Evolutionary conservation across 1,284 basidiomycete species (phyloP).

Genomic region (Puccinia horiana): DNA sequence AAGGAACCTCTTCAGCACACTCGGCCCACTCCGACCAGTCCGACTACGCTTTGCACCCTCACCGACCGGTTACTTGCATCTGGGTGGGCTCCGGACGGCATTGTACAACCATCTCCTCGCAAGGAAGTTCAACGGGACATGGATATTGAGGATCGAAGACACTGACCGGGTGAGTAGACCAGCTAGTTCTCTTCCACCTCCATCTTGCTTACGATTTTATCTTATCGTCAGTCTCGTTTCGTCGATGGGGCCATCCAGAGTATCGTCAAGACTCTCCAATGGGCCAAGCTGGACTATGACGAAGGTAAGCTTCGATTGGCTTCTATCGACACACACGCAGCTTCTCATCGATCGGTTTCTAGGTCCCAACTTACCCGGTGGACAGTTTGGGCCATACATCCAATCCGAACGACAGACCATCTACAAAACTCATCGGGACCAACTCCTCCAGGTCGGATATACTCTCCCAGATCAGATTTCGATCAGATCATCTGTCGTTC

Average conservation of each 20-base stretch:
- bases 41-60: constrained; percentile 89
- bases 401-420: constrained; percentile 85
- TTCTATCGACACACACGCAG: constrained; percentile 57
- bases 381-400: constrained; percentile 53
- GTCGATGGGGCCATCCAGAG: constrained; percentile 82
- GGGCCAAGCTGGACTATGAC: constrained; percentile 92
- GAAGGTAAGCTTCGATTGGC: constrained; percentile 71
- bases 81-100: constrained; percentile 93
- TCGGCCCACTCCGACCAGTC: constrained; percentile 6
- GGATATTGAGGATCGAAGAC: constrained; percentile 91
- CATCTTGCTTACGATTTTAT: constrained; percentile 5
- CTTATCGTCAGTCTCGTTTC: constrained; percentile 67
- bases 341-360: constrained; percentile 15
- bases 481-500: not conserved
- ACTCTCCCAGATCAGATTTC: too few relatives aligned
- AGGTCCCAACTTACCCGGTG: constrained; percentile 49
- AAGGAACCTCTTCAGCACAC: not conserved
- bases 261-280: constrained; percentile 73
- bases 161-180: constrained; percentile 73
- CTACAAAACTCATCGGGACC: constrained; percentile 73
- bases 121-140: constrained; percentile 76
- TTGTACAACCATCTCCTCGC: constrained; percentile 89
- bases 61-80: constrained; percentile 88
- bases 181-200: not conserved
- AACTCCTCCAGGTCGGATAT: constrained; percentile 73